Evolutionary conservation across 495 filamentous ascomycete genomes (phyloP).

Genomic region (Penicillium pancosmium): DNA sequence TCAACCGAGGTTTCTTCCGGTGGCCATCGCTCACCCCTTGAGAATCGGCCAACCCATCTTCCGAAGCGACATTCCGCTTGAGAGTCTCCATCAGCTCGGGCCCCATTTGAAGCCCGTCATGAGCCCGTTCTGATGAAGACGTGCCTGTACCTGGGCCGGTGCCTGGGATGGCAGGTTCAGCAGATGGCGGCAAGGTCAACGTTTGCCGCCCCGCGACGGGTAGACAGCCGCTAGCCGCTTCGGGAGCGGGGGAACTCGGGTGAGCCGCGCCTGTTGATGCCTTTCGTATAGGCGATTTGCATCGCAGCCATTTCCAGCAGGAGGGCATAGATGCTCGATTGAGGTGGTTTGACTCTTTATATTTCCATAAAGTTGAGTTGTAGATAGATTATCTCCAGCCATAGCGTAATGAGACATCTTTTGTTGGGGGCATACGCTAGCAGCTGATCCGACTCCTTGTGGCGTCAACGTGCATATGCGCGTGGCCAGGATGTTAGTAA

Average conservation of each 20-base stretch:
- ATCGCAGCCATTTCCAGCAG: neutral
- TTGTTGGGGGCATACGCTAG: constrained; percentile 1
- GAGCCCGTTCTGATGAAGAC: constrained; percentile 1
- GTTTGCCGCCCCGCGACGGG: constrained; percentile 2
- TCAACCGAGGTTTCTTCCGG: neutral
- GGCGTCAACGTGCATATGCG: constrained; percentile 3
- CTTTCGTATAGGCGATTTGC: neutral
- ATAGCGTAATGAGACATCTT: too few species aligned
- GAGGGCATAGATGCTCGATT: neutral
- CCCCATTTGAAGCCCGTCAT: constrained; percentile 3
- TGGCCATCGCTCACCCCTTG: neutral
- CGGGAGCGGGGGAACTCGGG: neutral
- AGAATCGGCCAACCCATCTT: neutral
- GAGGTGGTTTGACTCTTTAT: neutral
- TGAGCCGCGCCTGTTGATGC: neutral
- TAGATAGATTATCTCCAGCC: too few species aligned
- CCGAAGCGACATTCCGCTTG: constrained; percentile 2
- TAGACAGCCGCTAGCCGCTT: constrained; percentile 4
- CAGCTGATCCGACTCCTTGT: constrained; percentile 1
- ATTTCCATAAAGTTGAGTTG: too few species aligned
- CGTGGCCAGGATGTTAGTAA: constrained; percentile 3
- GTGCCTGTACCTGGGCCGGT: neutral
- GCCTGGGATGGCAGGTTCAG: neutral
- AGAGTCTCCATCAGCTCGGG: constrained; percentile 4
- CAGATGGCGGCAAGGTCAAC: neutral